phyloP scores from a whole-genome alignment of 345 rosid genomes.

The Citrus inodora region DNA sequence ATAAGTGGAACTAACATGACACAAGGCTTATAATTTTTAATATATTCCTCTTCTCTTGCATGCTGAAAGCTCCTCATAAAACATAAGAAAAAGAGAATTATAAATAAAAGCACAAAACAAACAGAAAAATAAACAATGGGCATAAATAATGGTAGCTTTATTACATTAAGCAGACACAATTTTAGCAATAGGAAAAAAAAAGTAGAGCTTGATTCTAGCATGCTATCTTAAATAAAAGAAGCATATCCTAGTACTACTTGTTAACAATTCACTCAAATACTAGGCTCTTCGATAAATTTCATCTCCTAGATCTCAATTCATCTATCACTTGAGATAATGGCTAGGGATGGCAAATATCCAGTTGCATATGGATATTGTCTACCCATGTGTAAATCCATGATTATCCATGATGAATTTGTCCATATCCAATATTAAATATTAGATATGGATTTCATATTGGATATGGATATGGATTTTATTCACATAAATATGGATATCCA shows the following conservation, averaged over 20 bases:
- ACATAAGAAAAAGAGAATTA: not conserved
- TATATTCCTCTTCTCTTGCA: constrained; percentile 65
- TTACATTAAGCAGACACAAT: not conserved
- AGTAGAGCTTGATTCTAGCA: not conserved
- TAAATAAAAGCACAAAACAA: not conserved
- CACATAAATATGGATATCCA: too few relatives aligned
- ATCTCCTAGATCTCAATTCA: too few relatives aligned
- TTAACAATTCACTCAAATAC: not conserved
- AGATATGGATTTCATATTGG: too few relatives aligned
- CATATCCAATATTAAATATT: too few relatives aligned
- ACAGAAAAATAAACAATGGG: not conserved
- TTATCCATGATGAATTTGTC: too few relatives aligned
- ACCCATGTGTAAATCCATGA: too few relatives aligned
- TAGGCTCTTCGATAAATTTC: not conserved
- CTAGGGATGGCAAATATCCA: too few relatives aligned
- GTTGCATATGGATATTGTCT: too few relatives aligned
- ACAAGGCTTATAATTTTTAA: too few relatives aligned
- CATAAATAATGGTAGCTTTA: not conserved
- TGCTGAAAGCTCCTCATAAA: constrained; percentile 71
- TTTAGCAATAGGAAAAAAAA: too few relatives aligned
- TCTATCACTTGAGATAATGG: not conserved
- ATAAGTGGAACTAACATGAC: too few relatives aligned
- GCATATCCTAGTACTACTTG: not conserved
- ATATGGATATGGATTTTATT: too few relatives aligned
- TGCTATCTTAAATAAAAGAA: not conserved